phyloP scores from a whole-genome alignment of 768 basidiomycete species.

The Boletus sp. region DNA sequence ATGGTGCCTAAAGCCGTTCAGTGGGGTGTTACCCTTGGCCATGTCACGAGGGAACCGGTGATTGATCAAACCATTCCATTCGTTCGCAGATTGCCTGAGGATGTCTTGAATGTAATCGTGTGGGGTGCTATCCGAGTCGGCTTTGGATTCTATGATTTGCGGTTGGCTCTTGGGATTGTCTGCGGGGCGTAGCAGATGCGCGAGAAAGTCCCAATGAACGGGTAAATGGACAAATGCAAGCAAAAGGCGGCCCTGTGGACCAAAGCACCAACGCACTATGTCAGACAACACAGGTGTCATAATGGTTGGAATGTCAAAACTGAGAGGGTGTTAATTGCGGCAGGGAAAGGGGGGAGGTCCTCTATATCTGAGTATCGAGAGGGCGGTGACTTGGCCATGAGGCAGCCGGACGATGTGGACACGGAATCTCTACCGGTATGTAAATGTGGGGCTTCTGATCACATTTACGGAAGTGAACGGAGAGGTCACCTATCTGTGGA shows the following conservation, averaged over 20 bases:
- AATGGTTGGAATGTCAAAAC: background rate
- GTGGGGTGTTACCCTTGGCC: background rate
- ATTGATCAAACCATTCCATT: background rate
- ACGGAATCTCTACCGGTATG: background rate
- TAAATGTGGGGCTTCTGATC: background rate
- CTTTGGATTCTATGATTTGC: background rate
- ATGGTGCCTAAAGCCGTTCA: slow-evolving; percentile 7
- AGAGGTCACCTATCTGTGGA: background rate
- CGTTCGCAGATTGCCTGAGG: background rate
- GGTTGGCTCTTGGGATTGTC: background rate
- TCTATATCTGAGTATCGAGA: background rate
- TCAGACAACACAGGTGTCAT: background rate
- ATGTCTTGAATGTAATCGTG: slow-evolving; percentile 3
- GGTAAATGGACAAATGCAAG: background rate
- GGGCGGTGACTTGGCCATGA: background rate
- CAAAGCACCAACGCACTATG: background rate
- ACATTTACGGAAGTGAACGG: background rate
- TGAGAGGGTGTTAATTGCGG: background rate
- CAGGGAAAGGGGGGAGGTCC: too few species aligned
- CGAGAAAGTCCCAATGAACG: background rate
- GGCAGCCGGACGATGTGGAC: background rate
- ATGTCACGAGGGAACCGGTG: background rate
- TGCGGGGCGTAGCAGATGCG: too few species aligned
- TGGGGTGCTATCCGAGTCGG: background rate
- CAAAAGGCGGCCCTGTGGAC: background rate